Conservation (phyloP, 257 asterid species). For the Penstemon newberryi region DNA sequence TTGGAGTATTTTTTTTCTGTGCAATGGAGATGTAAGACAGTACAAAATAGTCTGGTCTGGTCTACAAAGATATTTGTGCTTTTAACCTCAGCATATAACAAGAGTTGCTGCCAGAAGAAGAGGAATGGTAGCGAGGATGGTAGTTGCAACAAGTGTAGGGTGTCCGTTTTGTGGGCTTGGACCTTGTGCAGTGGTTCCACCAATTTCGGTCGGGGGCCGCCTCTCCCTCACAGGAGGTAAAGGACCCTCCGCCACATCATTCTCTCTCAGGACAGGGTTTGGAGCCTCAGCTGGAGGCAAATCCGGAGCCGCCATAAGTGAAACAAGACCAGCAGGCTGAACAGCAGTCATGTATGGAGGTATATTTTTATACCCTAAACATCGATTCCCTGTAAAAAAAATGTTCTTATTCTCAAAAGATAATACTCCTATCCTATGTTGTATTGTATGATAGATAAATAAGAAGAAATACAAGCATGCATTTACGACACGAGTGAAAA, state of each 20-base stretch:
- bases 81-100: conserved; percentile 32
- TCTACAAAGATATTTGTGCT: neutral
- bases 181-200: conserved; percentile 37
- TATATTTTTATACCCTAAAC: conserved; percentile 42
- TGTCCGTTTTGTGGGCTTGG: conserved; percentile 57
- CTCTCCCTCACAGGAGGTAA: conserved; percentile 56
- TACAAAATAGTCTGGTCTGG: conserved; percentile 1
- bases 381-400: conserved; percentile 62
- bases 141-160: conserved; percentile 43
- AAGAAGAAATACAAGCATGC: too few species aligned
- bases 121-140: conserved; percentile 41
- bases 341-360: conserved; percentile 67
- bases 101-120: conserved; percentile 41
- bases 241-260: conserved; percentile 64
- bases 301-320: conserved; percentile 24
- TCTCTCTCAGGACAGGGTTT: conserved; percentile 49
- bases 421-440: too few species aligned
- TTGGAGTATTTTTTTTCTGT: neutral
- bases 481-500: neutral
- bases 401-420: too few species aligned
- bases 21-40: neutral
- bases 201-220: conserved; percentile 26
- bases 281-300: conserved; percentile 86
- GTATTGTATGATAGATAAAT: too few species aligned
- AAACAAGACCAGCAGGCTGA: conserved; percentile 55